Base-by-base conservation (phyloP, 208 protist genomes). In the Acanthamoeba culbertsoni region DNA sequence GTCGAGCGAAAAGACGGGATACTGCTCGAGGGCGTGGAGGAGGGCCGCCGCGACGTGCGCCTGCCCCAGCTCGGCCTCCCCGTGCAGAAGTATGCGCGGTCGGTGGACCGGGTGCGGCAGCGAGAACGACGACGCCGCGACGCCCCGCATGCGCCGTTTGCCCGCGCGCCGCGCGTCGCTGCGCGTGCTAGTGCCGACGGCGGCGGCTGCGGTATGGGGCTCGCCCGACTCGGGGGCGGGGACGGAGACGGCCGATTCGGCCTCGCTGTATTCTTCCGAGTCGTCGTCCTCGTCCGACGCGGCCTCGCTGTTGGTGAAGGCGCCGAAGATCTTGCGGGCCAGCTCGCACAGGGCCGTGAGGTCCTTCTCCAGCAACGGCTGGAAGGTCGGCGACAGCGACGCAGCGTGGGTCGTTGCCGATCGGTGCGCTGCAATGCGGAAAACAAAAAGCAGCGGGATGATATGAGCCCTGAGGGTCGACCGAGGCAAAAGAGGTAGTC, bases 1-100 rank as follows among this genome's bases (percentile, higher is more conserved):
- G 55, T 94, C 75, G 26, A 94, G n/a, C 5, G 94, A 53, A 53
- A 94, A 86, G 75, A 91, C 55, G n/a, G 92, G 75, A 86, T 88
- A 90, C 35, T 94, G 40, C n/a, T 95, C 93, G 2, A 95, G 79
- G 18, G 55, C 46, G 59, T 95, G 63, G 40, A 96, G 79, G 16
- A 94, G 63, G 31, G 94, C 94, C 1, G 93, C 86, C 43, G 86
- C 94, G 1, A 96, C 42, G 26, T 73, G 43, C 5, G 82, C 57
- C 68, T 95, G 93, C 12, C 93, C 93, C 18, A 79, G 55, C 55
- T 93, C 82, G 45, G 55, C 26, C 45, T 55, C 53, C 20, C 93
- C 91, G 18, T 90, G 77, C 14, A 86, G 23, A 68, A 93, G 65
- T 16, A 95, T 63, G 8, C 71, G 62, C 10, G 86, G 68, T 37